phyloP scores from a whole-genome alignment of 306 rosid genomes.

The Castanea sativa region DNA sequence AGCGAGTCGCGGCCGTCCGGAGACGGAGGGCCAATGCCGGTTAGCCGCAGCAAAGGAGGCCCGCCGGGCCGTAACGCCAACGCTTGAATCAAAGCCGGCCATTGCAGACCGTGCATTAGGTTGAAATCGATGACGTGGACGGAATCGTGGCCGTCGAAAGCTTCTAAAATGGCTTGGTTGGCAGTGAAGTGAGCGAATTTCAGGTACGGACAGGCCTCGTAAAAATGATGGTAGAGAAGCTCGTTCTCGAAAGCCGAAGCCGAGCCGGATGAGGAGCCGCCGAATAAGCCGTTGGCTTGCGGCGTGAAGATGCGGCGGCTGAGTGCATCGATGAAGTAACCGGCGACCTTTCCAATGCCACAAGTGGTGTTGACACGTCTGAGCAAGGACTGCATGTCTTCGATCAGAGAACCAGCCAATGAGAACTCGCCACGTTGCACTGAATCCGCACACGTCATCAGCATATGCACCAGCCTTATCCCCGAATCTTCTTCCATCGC shows the following conservation, averaged over 20 bases:
- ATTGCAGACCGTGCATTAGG: constrained; percentile 86
- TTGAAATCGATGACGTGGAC: constrained; percentile 95
- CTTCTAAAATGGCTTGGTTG: constrained; percentile 82
- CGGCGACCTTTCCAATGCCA: constrained; percentile 94
- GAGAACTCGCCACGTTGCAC: constrained; percentile 68
- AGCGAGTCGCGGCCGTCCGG: constrained; percentile 82
- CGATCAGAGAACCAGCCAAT: constrained; percentile 69
- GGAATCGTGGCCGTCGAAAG: constrained; percentile 74
- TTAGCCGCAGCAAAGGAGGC: constrained; percentile 63
- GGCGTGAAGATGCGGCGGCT: constrained; percentile 59
- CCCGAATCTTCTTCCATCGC: constrained; percentile 86
- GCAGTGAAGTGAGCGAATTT: constrained; percentile 97
- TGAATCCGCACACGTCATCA: constrained; percentile 81
- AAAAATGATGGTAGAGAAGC: constrained; percentile 69
- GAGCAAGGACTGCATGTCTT: constrained; percentile 65
- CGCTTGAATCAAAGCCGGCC: constrained; percentile 91
- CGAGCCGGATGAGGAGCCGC: neutral
- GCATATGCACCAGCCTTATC: constrained; percentile 69
- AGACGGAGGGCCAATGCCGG: constrained; percentile 96
- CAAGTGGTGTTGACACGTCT: constrained; percentile 52
- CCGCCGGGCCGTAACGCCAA: constrained; percentile 88
- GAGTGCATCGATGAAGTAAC: constrained; percentile 76
- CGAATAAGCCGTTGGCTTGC: constrained; percentile 1
- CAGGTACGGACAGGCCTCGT: constrained; percentile 84
- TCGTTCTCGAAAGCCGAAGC: constrained; percentile 47